Conservation (phyloP, 257 asterid genomes). For the Solanum habrochaites region DNA sequence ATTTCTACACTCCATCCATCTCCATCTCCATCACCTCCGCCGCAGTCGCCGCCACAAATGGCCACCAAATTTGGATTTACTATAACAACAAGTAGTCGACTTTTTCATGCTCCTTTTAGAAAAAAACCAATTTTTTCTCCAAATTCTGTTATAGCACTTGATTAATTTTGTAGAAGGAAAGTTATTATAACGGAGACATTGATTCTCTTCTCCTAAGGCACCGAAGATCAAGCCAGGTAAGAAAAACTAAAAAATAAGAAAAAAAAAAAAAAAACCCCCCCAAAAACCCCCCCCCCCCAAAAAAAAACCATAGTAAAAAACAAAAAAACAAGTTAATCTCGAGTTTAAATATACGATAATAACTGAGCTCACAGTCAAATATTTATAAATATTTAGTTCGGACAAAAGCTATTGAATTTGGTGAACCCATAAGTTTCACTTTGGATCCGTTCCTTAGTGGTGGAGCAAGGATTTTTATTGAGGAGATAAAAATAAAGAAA, state of each 20-base stretch:
- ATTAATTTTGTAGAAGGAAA: slow-evolving; percentile 21
- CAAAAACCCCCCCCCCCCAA: too few relatives aligned
- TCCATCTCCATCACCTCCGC: background rate
- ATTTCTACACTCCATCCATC: slow-evolving; percentile 1
- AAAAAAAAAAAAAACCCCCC: too few relatives aligned
- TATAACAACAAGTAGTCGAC: slow-evolving; percentile 31
- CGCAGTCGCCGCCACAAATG: slow-evolving; percentile 30
- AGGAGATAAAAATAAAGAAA: background rate
- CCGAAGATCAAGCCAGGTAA: slow-evolving; percentile 88
- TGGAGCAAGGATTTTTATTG: background rate
- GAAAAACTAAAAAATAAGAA: too few relatives aligned
- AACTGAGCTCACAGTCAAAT: background rate
- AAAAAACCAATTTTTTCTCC: slow-evolving; percentile 26
- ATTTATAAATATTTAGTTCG: background rate
- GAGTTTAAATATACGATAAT: background rate
- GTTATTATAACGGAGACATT: slow-evolving; percentile 21
- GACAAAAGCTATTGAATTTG: background rate
- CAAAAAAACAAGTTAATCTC: too few relatives aligned
- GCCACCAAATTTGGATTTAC: slow-evolving; percentile 60
- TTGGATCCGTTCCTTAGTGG: background rate
- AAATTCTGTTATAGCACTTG: background rate
- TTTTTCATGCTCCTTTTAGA: slow-evolving; percentile 25
- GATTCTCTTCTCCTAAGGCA: slow-evolving; percentile 48
- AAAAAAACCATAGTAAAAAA: too few relatives aligned
- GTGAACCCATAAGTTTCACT: background rate